phyloP scores from a whole-genome alignment of 306 rosid genomes.

The cucumber (Cucumis sativus) region DNA sequence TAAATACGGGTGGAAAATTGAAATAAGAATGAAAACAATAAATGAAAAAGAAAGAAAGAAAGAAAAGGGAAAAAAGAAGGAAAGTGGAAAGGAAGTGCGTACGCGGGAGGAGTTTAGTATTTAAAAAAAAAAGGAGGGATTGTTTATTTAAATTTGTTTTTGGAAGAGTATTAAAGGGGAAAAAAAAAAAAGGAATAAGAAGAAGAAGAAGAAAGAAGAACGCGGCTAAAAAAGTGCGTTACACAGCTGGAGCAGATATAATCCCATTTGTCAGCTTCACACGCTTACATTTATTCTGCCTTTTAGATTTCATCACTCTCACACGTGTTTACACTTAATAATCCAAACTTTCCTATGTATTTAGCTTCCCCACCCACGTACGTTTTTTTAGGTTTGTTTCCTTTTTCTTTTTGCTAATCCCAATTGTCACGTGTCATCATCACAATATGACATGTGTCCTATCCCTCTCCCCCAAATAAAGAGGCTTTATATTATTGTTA shows the following conservation, averaged over 20 bases:
- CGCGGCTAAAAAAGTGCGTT: background rate
- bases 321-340: background rate
- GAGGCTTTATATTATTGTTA: no score
- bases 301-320: background rate
- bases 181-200: no score
- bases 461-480: background rate
- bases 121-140: background rate
- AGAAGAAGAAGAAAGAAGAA: no score
- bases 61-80: background rate
- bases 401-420: background rate
- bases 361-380: background rate
- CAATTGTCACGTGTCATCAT: background rate
- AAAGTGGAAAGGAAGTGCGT: background rate
- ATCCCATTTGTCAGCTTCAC: background rate
- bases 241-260: background rate
- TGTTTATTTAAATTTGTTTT: background rate
- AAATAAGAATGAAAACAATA: background rate
- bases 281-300: slow-evolving; percentile 6
- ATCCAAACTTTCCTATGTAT: background rate
- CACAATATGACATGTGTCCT: background rate
- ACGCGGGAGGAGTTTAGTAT: background rate
- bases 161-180: no score
- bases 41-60: background rate
- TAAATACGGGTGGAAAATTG: background rate
- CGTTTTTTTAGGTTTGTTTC: background rate